Conservation (phyloP, 2,329 filamentous ascomycete genomes). For the Rutstroemia sp. region DNA sequence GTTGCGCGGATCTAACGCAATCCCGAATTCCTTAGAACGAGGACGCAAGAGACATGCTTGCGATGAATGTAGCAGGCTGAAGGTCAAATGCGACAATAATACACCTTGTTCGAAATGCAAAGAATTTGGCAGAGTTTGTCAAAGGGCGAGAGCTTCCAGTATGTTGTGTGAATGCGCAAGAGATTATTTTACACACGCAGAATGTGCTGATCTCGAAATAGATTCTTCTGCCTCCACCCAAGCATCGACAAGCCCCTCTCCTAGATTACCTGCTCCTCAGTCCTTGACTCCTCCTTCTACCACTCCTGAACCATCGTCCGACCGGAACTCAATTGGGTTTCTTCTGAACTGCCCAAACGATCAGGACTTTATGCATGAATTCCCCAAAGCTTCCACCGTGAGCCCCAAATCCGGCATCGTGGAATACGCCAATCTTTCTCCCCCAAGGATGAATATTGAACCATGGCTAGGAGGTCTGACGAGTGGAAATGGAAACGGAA, state of each 20-base stretch:
- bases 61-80: conserved; percentile 29
- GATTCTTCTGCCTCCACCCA: conserved; percentile 1
- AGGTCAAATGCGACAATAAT: conserved; percentile 30
- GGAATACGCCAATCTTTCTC: conserved; percentile 10
- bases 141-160: conserved; percentile 23
- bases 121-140: conserved; percentile 27
- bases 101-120: conserved; percentile 28
- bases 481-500: not conserved
- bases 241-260: conserved; percentile 17
- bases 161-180: not conserved
- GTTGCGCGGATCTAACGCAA: conserved; percentile 23
- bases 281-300: conserved; percentile 12
- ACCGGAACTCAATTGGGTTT: conserved; percentile 29
- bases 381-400: conserved; percentile 22
- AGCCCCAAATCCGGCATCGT: conserved; percentile 14
- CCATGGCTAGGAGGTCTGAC: conserved; percentile 2
- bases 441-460: conserved; percentile 8
- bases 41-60: conserved; percentile 30
- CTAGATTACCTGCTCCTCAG: conserved; percentile 12
- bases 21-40: conserved; percentile 27
- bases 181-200: not conserved
- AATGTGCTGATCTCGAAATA: conserved; percentile 3
- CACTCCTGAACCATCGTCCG: conserved; percentile 22
- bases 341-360: conserved; percentile 26
- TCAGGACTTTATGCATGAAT: conserved; percentile 25